Conservation (phyloP, 495 filamentous ascomycete species). For the Penicillium soppii region DNA sequence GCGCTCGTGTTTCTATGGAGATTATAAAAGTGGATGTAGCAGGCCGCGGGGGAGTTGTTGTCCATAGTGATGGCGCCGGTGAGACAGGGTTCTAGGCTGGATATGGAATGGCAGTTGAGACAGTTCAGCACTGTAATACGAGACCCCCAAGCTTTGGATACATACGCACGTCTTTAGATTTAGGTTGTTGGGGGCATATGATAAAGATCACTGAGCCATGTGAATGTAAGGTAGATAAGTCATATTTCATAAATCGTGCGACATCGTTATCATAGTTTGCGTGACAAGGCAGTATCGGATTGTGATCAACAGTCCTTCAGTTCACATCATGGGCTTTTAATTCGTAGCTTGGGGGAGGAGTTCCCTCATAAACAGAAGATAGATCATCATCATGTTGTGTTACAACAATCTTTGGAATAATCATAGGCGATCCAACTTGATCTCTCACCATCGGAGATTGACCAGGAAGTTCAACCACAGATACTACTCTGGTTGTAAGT, state of each 20-base stretch:
- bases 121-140: neutral
- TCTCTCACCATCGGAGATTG: neutral
- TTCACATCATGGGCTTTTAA: too few relatives aligned
- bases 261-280: neutral
- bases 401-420: slow-evolving; percentile 1
- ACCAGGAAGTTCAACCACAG: neutral
- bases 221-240: too few relatives aligned
- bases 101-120: slow-evolving; percentile 23
- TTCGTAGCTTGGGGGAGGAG: slow-evolving; percentile 2
- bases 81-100: slow-evolving; percentile 27
- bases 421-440: neutral
- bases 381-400: slow-evolving; percentile 2
- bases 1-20: slow-evolving; percentile 27
- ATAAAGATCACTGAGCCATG: too few relatives aligned
- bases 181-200: too few relatives aligned
- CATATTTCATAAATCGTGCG: neutral
- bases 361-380: neutral
- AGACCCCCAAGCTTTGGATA: neutral
- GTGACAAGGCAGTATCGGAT: too few relatives aligned
- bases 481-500: neutral
- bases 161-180: neutral
- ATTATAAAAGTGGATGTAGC: neutral
- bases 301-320: too few relatives aligned
- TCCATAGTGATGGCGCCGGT: slow-evolving; percentile 38
- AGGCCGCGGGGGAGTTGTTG: slow-evolving; percentile 1